Base-by-base conservation (phyloP, 2,329 filamentous ascomycete genomes). In the Orbilia ellipsospora region DNA sequence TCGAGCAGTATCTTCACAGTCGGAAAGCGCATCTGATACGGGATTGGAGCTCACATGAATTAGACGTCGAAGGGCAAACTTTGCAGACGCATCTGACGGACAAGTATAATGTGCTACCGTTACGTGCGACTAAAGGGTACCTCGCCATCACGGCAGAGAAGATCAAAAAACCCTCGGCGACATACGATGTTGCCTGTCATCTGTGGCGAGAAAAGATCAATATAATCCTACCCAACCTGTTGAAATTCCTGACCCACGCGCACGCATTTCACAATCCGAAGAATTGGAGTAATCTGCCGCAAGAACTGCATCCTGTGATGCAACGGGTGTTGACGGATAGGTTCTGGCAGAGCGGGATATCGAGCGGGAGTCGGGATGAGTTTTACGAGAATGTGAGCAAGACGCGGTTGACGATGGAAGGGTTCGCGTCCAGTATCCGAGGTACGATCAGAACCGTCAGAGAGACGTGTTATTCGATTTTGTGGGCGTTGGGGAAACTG, bases 291-390 rank as follows among this genome's bases (percentile, higher is more conserved):
- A 88, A 90, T 36, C 83, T 97, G 15, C 90, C 93, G 0, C 82
- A 85, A 10, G 92, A 96, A 50, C 90, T 96, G 85, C 90, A 90
- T 72, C 84, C 87, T 4, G 88, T 96, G 62, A 91, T 98, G 45
- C 88, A 89, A 51, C 88, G 92, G 20, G 93, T 98, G 18, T 84
- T 99, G 20, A 96, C 93, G 13, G 95, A 99, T 82, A 88, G 95
- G 23, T 99, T 99, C 82, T 99, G 95, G 95, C 95, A 99, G 84
- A 93, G 94, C 5, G 95, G 95, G 8, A 99, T 99, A 60, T 98
- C 95, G 0, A 92, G 90, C 77, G 95, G 96, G 26, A 98, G 92
- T 79, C 93, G 95, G 81, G 95, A 98, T 77, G 94, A 98, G 72
- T 99, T 99, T 81, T 98, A 97, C 82, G 92, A 93, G 36, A 89